Percentiles rank a stretch among this genome's conserved stretches.
Conservation (phyloP, 805 yeast genomes). For the Starmerella bombi region DNA sequence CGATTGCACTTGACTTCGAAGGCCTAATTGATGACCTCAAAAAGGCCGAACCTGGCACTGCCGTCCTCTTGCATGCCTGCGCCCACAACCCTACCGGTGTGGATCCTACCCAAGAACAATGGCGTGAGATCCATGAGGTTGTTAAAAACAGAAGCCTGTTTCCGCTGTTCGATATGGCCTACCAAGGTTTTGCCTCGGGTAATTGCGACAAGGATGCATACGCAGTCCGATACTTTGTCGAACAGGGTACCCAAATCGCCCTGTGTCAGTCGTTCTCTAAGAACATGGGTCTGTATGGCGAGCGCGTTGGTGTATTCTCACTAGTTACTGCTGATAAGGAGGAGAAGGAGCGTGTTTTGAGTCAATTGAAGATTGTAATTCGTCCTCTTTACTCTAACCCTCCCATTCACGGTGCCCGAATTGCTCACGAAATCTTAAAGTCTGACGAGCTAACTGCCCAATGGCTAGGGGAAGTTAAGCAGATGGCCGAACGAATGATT, state of each 20-base stretch:
- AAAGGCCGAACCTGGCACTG: conserved; percentile 43
- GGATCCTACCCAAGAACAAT: conserved; percentile 71
- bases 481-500: conserved; percentile 68
- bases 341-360: conserved; percentile 34
- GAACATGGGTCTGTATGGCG: conserved; percentile 95
- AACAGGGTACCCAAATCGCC: conserved; percentile 44
- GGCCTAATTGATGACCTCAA: conserved; percentile 49
- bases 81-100: conserved; percentile 97
- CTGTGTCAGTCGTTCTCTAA: conserved; percentile 94
- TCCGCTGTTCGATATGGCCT: conserved; percentile 84
- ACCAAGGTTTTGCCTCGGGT: conserved; percentile 95
- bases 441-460: conserved; percentile 45
- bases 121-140: conserved; percentile 61
- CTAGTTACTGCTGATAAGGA: conserved; percentile 38
- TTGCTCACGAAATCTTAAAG: conserved; percentile 65
- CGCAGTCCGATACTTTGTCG: conserved; percentile 50
- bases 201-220: conserved; percentile 69
- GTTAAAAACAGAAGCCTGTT: conserved; percentile 45
- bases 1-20: conserved; percentile 51
- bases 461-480: conserved; percentile 72
- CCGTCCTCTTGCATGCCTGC: conserved; percentile 78
- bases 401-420: conserved; percentile 84
- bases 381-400: conserved; percentile 89
- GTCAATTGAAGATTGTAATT: conserved; percentile 70
- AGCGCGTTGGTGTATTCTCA: conserved; percentile 88